phyloP scores from a whole-genome alignment of 371 early-diverging fungal genomes.

The Mucor irregularis region DNA sequence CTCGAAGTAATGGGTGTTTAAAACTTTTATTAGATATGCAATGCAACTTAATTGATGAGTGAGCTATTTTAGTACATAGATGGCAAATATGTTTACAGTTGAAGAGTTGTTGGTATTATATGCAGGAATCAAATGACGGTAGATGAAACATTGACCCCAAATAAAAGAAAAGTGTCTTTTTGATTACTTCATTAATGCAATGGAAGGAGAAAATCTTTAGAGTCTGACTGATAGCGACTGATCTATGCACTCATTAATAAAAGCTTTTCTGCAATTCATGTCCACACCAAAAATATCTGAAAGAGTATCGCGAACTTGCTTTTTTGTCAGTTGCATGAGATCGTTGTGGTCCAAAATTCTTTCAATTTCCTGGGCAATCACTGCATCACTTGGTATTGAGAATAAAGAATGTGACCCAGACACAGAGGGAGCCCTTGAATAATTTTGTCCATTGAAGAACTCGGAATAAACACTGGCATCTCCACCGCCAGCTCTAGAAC shows the following conservation, averaged over 20 bases:
- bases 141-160: background rate
- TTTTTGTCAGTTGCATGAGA: slow-evolving; percentile 78
- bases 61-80: too few relatives aligned
- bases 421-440: slow-evolving; percentile 6
- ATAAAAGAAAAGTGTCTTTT: background rate
- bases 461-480: background rate
- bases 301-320: slow-evolving; percentile 82
- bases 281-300: slow-evolving; percentile 76
- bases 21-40: too few relatives aligned
- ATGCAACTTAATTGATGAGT: too few relatives aligned
- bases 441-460: slow-evolving; percentile 2
- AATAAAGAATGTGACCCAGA: slow-evolving; percentile 3
- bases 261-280: slow-evolving; percentile 72
- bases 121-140: too few relatives aligned
- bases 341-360: slow-evolving; percentile 72
- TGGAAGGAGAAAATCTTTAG: too few relatives aligned
- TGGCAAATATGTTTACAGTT: too few relatives aligned
- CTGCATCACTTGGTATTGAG: slow-evolving; percentile 53
- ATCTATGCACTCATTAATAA: slow-evolving; percentile 83
- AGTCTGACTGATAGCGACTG: slow-evolving; percentile 11
- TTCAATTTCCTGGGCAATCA: slow-evolving; percentile 73
- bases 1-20: too few relatives aligned
- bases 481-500: background rate
- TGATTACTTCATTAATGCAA: background rate
- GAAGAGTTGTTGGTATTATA: too few relatives aligned